Evolutionary conservation across 192 early-diverging fungal genomes (phyloP).

Genomic region (Umbelopsis sp.): DNA sequence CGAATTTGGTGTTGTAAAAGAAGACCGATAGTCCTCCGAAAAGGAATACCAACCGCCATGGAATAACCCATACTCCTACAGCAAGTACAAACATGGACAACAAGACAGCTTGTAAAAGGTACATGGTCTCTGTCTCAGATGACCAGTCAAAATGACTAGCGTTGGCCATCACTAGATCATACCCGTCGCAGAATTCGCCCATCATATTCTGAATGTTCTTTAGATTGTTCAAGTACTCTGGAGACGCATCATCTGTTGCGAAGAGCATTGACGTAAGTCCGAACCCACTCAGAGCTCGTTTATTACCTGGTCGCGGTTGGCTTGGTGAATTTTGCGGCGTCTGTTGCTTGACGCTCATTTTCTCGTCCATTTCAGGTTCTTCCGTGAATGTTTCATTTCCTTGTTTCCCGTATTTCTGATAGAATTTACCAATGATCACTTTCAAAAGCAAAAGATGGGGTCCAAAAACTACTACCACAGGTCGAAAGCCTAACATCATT

Average conservation of each 20-base stretch:
- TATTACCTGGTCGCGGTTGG: background rate
- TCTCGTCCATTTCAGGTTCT: background rate
- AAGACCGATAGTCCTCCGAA: slow-evolving; percentile 61
- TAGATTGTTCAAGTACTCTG: slow-evolving; percentile 70
- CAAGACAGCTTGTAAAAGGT: slow-evolving; percentile 45
- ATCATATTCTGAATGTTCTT: slow-evolving; percentile 82
- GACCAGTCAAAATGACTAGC: slow-evolving; percentile 58
- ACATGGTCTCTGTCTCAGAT: slow-evolving; percentile 46
- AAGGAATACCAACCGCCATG: slow-evolving; percentile 51
- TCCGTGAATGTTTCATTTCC: slow-evolving; percentile 1
- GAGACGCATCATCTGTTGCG: slow-evolving; percentile 39
- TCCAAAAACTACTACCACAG: slow-evolving; percentile 35
- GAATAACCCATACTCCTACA: slow-evolving; percentile 48
- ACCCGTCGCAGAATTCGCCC: slow-evolving; percentile 57
- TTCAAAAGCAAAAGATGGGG: slow-evolving; percentile 30
- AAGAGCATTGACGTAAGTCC: slow-evolving; percentile 16
- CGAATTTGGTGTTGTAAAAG: slow-evolving; percentile 63
- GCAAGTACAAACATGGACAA: slow-evolving; percentile 37
- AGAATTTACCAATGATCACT: slow-evolving; percentile 25
- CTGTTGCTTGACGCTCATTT: slow-evolving; percentile 12
- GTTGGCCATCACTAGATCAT: slow-evolving; percentile 46
- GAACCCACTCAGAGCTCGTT: background rate
- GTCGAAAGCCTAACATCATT: slow-evolving; percentile 33
- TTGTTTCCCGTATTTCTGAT: background rate
- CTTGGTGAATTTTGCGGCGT: background rate